Percentiles rank a stretch among this genome's conserved stretches.
Evolutionary conservation across 129 eudicot genomes (phyloP).

Genomic region (Kitagawia praeruptora): DNA sequence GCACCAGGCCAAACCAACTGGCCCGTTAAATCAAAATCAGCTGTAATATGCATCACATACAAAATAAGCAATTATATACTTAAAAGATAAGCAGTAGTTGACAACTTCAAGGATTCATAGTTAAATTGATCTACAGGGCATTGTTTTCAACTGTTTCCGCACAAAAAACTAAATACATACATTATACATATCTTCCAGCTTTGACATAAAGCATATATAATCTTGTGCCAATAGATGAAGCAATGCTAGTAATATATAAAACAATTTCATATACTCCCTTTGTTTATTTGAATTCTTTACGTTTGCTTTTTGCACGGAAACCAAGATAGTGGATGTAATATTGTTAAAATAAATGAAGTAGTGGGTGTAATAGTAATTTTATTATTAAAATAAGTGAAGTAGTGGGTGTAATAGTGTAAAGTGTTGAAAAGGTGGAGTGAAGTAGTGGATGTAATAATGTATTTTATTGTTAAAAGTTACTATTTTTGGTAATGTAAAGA

Average conservation of each 20-base stretch:
- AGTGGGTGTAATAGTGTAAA: too few species aligned
- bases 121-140: not conserved
- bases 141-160: not conserved
- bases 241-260: not conserved
- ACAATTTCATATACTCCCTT: too few species aligned
- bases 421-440: too few species aligned
- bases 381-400: too few species aligned
- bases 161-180: not conserved
- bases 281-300: too few species aligned
- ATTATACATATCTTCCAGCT: not conserved
- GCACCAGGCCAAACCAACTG: conserved; percentile 99
- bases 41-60: conserved; percentile 31
- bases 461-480: too few species aligned
- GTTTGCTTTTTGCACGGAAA: too few species aligned
- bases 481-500: too few species aligned
- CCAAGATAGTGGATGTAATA: too few species aligned
- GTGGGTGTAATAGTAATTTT: too few species aligned
- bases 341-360: too few species aligned
- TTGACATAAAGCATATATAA: not conserved
- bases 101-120: not conserved
- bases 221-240: not conserved
- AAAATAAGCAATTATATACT: not conserved
- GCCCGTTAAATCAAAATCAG: conserved; percentile 96
- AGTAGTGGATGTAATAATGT: too few species aligned
- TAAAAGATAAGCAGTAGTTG: not conserved